These are phyloP conservation scores for Parasitella parasitica DNA, from an alignment of 371 early-diverging fungal genomes.

Conservation along the genomic window DNA sequence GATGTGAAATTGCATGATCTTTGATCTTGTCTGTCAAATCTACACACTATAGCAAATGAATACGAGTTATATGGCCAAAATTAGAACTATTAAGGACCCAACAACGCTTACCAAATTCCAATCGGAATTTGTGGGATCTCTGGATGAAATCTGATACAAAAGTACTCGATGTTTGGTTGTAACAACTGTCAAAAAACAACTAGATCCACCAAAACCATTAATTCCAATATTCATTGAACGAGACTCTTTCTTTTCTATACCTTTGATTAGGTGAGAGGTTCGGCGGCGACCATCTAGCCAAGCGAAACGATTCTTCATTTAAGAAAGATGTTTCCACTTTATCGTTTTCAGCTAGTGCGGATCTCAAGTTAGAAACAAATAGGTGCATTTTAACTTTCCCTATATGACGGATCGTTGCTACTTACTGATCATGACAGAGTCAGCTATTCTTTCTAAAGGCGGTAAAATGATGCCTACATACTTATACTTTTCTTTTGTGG, in stretches of 20 bases:
- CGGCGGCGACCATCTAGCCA: constrained; percentile 31
- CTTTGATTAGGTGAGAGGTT: constrained; percentile 23
- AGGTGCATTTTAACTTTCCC: neutral
- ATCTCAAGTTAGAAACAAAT: neutral
- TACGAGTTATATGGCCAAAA: too few species aligned
- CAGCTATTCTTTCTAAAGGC: neutral
- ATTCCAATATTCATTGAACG: too few species aligned
- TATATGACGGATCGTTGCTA: too few species aligned
- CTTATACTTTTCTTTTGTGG: constrained; percentile 21
- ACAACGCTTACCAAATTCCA: constrained; percentile 32
- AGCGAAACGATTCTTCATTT: constrained; percentile 27
- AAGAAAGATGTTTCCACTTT: constrained; percentile 17
- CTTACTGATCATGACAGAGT: neutral
- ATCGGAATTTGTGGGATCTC: constrained; percentile 10
- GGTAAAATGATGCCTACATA: constrained; percentile 16
- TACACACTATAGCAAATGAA: neutral
- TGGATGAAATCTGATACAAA: constrained; percentile 18
- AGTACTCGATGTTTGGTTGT: constrained; percentile 36
- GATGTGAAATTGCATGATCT: neutral
- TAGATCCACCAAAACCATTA: neutral
- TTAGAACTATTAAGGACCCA: neutral
- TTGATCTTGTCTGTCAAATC: constrained; percentile 22
- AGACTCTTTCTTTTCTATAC: constrained; percentile 15
- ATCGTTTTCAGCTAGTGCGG: constrained; percentile 1
- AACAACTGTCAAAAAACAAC: constrained; percentile 32